These are phyloP conservation scores for Grammothele lineata DNA, from an alignment of 768 basidiomycete genomes.

Conservation along the genomic window DNA sequence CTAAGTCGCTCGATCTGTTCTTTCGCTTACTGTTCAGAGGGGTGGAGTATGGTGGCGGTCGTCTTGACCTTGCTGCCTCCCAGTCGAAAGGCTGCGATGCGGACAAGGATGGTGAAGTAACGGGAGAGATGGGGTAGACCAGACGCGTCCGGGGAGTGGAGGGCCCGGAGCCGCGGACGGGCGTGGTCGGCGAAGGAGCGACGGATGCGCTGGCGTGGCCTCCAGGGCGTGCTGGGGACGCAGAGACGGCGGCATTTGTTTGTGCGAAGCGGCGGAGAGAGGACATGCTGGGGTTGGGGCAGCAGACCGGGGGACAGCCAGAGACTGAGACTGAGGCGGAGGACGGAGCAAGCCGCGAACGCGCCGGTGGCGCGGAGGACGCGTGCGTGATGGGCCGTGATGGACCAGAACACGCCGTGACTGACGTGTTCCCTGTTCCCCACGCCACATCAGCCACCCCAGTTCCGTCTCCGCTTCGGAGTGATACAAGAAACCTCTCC, in stretches of 20 bases:
- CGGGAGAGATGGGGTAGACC: constrained; percentile 47
- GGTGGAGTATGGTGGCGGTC: constrained; percentile 69
- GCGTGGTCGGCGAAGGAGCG: constrained; percentile 30
- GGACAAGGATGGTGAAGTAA: constrained; percentile 69
- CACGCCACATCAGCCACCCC: constrained; percentile 12
- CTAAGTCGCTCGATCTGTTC: constrained; percentile 22
- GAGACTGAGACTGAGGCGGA: background rate
- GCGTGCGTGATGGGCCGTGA: constrained; percentile 10
- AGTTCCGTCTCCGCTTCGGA: constrained; percentile 9
- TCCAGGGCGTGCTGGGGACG: constrained; percentile 8
- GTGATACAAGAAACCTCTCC: background rate
- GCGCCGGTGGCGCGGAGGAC: constrained; percentile 11
- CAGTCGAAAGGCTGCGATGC: constrained; percentile 81
- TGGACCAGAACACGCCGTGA: constrained; percentile 2
- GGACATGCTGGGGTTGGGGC: constrained; percentile 10
- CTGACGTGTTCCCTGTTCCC: constrained; percentile 13
- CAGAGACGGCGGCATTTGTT: constrained; percentile 22
- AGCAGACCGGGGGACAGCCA: background rate
- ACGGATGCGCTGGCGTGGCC: constrained; percentile 14
- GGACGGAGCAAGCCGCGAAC: background rate
- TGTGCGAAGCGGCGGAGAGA: constrained; percentile 23
- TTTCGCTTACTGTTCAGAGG: constrained; percentile 43
- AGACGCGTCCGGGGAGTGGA: constrained; percentile 44
- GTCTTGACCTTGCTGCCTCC: constrained; percentile 72
- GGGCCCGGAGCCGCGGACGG: constrained; percentile 20